Conservation (phyloP, 2,329 filamentous ascomycete genomes). For the Boeremia exigua region DNA sequence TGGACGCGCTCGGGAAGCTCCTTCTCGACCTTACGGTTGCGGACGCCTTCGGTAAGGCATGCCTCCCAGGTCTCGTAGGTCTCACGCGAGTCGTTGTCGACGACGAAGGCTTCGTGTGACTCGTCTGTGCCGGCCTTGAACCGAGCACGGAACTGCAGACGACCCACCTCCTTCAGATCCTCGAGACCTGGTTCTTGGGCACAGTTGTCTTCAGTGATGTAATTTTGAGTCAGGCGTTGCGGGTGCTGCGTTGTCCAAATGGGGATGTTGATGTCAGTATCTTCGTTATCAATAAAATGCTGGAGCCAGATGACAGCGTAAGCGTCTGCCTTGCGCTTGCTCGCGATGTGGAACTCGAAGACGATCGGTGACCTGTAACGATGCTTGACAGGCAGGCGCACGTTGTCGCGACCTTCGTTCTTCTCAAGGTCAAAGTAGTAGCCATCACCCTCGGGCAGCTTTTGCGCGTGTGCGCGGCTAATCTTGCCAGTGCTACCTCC, state of each 20-base stretch:
- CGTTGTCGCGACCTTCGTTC: slow-evolving; percentile 57
- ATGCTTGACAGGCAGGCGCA: slow-evolving; percentile 86
- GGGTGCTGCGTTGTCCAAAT: slow-evolving; percentile 84
- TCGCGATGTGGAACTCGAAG: slow-evolving; percentile 78
- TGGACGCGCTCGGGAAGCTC: slow-evolving; percentile 76
- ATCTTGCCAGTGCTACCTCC: slow-evolving; percentile 81
- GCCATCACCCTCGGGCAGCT: slow-evolving; percentile 64
- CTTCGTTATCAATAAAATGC: slow-evolving; percentile 80
- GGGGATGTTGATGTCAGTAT: slow-evolving; percentile 80
- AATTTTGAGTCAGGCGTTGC: slow-evolving; percentile 84
- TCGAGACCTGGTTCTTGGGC: slow-evolving; percentile 72
- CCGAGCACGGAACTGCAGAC: slow-evolving; percentile 76
- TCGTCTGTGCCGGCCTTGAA: slow-evolving; percentile 93
- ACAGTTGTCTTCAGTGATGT: slow-evolving; percentile 82
- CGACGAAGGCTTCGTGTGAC: slow-evolving; percentile 81
- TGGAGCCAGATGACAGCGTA: slow-evolving; percentile 87
- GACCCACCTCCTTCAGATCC: slow-evolving; percentile 79
- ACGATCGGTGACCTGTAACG: slow-evolving; percentile 90
- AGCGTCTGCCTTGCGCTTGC: slow-evolving; percentile 73
- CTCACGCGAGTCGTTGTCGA: slow-evolving; percentile 87
- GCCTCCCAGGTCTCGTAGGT: slow-evolving; percentile 96
- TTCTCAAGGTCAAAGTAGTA: slow-evolving; percentile 65
- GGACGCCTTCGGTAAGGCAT: slow-evolving; percentile 85
- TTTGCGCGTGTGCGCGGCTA: slow-evolving; percentile 66
- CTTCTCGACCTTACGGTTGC: slow-evolving; percentile 70